These are phyloP conservation scores for Tetratostichococcus sp. DNA, from an alignment of 139 green algal species.

Conservation along the genomic window DNA sequence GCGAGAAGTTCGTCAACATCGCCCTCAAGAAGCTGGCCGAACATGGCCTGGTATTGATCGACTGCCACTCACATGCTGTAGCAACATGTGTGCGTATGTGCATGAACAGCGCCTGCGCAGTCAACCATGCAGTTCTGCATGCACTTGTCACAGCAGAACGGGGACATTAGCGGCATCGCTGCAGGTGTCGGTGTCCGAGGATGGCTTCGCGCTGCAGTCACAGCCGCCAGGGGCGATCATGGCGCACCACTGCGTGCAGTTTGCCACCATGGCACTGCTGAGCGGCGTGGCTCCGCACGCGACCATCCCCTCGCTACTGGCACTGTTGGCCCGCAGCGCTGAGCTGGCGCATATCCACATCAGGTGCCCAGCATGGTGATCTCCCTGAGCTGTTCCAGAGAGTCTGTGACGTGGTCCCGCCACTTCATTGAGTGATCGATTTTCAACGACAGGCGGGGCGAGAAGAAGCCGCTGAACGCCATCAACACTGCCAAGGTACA, in stretches of 20 bases:
- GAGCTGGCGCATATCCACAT: conserved; percentile 47
- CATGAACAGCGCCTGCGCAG: no score
- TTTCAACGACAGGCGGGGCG: conserved; percentile 47
- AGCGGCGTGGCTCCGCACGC: conserved; percentile 12
- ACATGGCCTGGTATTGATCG: conserved; percentile 50
- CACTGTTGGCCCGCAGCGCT: conserved; percentile 41
- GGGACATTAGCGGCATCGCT: no score
- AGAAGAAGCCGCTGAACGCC: conserved; percentile 65
- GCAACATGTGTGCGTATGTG: no score
- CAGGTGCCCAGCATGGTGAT: neutral
- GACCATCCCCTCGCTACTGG: conserved; percentile 57
- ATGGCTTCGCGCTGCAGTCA: conserved; percentile 46
- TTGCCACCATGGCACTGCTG: conserved; percentile 65
- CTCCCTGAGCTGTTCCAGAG: conserved; percentile 27
- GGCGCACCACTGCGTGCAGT: conserved; percentile 60
- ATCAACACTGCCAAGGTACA: conserved; percentile 45
- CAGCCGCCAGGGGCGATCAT: conserved; percentile 63
- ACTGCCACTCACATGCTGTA: no score
- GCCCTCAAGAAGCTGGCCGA: conserved; percentile 48
- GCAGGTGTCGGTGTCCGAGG: conserved; percentile 50
- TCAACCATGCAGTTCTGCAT: no score
- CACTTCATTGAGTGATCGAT: no score
- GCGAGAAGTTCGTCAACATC: conserved; percentile 46
- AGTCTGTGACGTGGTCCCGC: no score
- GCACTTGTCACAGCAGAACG: no score